Base-by-base conservation (phyloP, 768 basidiomycete species). In the Rhodosporidiobolus odoratus region DNA sequence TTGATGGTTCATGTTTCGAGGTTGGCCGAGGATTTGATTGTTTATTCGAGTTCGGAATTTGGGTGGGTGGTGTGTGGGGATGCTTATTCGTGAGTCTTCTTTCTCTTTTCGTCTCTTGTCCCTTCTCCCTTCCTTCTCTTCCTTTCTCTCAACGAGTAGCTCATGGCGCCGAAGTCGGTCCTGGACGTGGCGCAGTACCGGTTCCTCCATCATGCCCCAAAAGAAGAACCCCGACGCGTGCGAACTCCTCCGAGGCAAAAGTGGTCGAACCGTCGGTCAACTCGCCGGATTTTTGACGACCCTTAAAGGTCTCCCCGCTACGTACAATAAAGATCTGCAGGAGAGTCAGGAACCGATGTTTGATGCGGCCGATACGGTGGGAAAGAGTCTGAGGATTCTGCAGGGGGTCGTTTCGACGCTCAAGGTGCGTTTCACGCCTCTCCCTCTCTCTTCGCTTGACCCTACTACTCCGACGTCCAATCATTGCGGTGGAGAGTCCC, bases 161-260 rank as follows among this genome's bases (percentile, higher is more conserved):
- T 16, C 30, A 6, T 25, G 62, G 17, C 37, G 50, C 19, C 15
- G 25, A 2, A 8, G 17, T 37, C 48, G 2, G 2, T 37, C 37
- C 8, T 27, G n/a, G 7, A 45, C 43, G 43, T 45, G 43, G n/a
- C n/a, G 15, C 74, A 97, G 93, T 78, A 99, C 96, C 53, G 96
- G 96, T 12, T 97, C 94, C 48, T 97, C 94, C 75, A 97, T 99
- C 79, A 99, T 99, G 96, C 96, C 96, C 9, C 96, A 98, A 79
- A 98, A 99, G 83, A 99, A 98, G 82, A 97, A 97, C 78, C 91
- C 94, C 0, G 96, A 98, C 79, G 97, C 95, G 16, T 82, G 96
- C 64, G 96, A 99, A 80, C 84, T 99, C 30, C 83, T 99, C 67
- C 87, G 96, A 66, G 96, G 96, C 75, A 99, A 99, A 81, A 86